A percentile compares a stretch with the other conserved stretches of the same genome.
Conservation (phyloP, 352 stramenopile genomes). For the Pythium dissimile region DNA sequence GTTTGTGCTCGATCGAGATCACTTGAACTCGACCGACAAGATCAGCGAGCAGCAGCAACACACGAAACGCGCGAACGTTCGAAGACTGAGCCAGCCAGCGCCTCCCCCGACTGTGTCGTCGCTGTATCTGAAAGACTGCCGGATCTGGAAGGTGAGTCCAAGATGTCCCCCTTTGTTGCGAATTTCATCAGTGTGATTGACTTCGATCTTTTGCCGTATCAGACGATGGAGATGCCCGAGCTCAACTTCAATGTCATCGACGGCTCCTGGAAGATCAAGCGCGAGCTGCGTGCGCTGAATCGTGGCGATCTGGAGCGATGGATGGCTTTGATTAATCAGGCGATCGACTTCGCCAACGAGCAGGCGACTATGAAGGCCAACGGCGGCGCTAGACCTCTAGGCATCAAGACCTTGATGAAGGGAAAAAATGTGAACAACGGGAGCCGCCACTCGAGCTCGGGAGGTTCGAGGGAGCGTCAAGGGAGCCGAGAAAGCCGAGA, state of each 20-base stretch:
- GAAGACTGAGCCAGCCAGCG: slow-evolving; percentile 4
- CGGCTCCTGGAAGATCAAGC: slow-evolving; percentile 79
- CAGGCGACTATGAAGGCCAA: slow-evolving; percentile 16
- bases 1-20: slow-evolving; percentile 64
- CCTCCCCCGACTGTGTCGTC: slow-evolving; percentile 44
- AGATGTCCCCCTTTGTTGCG: neutral
- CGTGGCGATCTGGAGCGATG: slow-evolving; percentile 61
- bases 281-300: slow-evolving; percentile 62
- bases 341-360: slow-evolving; percentile 74
- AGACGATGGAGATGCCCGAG: slow-evolving; percentile 82
- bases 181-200: too few species aligned
- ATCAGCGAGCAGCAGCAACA: slow-evolving; percentile 7
- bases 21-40: slow-evolving; percentile 68
- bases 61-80: slow-evolving; percentile 3
- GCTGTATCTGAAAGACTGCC: slow-evolving; percentile 60
- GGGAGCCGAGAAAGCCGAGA: slow-evolving; percentile 24
- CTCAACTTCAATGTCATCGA: slow-evolving; percentile 77
- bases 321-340: slow-evolving; percentile 73
- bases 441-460: slow-evolving; percentile 16
- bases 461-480: slow-evolving; percentile 1
- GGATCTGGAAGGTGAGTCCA: slow-evolving; percentile 63
- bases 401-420: neutral
- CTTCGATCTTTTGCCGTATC: too few species aligned
- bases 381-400: neutral
- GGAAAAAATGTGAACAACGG: slow-evolving; percentile 29